Evolutionary conservation across 768 basidiomycete species (phyloP), one percentile per base, ranked within the genome.

Genomic region (Austroboletus eburneus): DNA sequence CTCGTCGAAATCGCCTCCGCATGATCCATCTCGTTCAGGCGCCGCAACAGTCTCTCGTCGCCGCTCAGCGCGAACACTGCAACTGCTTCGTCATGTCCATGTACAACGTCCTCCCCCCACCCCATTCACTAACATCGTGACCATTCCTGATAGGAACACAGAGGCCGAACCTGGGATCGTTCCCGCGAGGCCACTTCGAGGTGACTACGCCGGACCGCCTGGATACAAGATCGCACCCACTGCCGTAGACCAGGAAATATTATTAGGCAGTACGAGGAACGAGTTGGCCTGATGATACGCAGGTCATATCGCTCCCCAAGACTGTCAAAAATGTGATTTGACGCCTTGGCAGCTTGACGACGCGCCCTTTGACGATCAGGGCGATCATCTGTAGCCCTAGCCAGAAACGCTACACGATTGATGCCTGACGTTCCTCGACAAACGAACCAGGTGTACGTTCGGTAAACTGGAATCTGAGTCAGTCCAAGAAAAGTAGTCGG

Each of bases 271-370:
- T 23, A 91, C 81, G 43, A 91, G 79, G 78, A 91, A 91, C 41
- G 78, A 79, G 64, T 83, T 88, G 45, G 77, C 70, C 2, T 87
- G 42, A 91, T 86, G 58, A 91, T 91, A 20, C 89, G 82, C 9
- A 92, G 69, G 1, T 86, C 85, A 58, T 87, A 91, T 0, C 85
- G 81, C 61, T 91, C 88, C 34, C 88, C 88, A 27, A 90, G 80
- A 55, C 84, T 86, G 63, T 91, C 90, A 59, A 89, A 91, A 52
- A 91, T 88, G 57, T 92, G 91, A 66, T 93, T 93, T 66, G 92
- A 91, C 18, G 91, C 91, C 62, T 91, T 90, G 0, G 88, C 87
- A 2, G 91, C 91, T 61, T 92, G 90, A 16, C 12, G 32, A 12
- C 32, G 32, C 5, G 32, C 32, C 32, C 32, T 9, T 33, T 33